Evolutionary conservation across 2,329 filamentous ascomycete genomes (phyloP).

Genomic region (Alternaria incomplexa): DNA sequence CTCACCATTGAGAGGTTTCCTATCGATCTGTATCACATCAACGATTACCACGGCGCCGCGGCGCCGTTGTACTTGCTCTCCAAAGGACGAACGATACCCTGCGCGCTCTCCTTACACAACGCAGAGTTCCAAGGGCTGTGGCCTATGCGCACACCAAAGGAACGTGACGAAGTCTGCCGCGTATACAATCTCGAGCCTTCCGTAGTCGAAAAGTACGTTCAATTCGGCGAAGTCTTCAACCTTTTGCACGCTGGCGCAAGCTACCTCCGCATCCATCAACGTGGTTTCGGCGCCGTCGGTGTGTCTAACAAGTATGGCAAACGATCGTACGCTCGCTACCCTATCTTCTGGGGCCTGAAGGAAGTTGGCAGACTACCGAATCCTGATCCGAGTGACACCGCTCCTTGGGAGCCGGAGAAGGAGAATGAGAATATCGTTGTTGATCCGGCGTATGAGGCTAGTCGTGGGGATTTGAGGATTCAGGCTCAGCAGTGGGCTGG

Average conservation of each 20-base stretch:
- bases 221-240: slow-evolving; percentile 74
- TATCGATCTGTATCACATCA: neutral
- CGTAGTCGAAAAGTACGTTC: slow-evolving; percentile 65
- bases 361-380: slow-evolving; percentile 67
- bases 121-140: neutral
- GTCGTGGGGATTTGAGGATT: neutral
- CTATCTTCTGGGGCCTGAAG: slow-evolving; percentile 71
- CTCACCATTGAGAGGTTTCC: slow-evolving; percentile 65
- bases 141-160: slow-evolving; percentile 55
- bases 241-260: slow-evolving; percentile 70
- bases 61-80: neutral
- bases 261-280: slow-evolving; percentile 70
- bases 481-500: neutral
- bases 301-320: slow-evolving; percentile 66
- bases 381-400: slow-evolving; percentile 69
- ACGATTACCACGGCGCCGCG: neutral
- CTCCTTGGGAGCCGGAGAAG: slow-evolving; percentile 60
- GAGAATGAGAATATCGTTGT: neutral
- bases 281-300: slow-evolving; percentile 61
- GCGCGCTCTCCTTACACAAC: neutral
- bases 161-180: slow-evolving; percentile 67
- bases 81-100: neutral
- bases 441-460: neutral
- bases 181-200: slow-evolving; percentile 68
- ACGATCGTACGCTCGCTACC: slow-evolving; percentile 69